phyloP scores from a whole-genome alignment of 176 grass and related monocot genomes.

The Hyparrhenia diplandra region DNA sequence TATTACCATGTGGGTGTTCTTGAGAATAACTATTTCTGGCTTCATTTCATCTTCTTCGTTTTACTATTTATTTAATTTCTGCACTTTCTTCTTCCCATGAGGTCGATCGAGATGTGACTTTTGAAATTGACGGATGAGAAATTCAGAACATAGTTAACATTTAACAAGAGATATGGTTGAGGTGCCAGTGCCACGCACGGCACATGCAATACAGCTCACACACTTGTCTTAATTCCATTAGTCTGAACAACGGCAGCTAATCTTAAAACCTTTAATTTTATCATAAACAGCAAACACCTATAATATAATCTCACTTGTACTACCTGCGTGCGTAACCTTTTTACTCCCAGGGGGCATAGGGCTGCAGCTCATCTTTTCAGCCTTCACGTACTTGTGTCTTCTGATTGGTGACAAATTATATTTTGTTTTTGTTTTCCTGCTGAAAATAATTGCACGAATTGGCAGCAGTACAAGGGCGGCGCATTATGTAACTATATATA shows the following conservation, averaged over 20 bases:
- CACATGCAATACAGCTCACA: not conserved
- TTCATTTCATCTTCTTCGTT: not conserved
- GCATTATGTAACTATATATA: not conserved
- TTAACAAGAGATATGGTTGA: not conserved
- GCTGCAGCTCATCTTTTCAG: too few relatives aligned
- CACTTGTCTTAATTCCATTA: not conserved
- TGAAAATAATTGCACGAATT: not conserved
- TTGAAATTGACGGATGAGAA: not conserved
- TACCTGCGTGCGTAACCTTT: too few relatives aligned
- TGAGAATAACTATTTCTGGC: not conserved
- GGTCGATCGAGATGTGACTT: not conserved
- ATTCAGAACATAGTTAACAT: too few relatives aligned
- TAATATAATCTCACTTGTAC: not conserved
- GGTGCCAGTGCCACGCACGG: slow-evolving; percentile 8
- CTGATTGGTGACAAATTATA: not conserved
- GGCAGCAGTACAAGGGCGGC: too few relatives aligned
- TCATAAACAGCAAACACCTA: not conserved
- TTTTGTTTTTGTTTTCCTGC: not conserved
- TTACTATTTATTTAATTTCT: not conserved
- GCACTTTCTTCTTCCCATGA: not conserved
- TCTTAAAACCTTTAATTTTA: not conserved
- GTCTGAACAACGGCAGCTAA: not conserved
- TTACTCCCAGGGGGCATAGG: too few relatives aligned
- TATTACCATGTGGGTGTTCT: not conserved
- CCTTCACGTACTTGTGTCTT: not conserved